Evolutionary conservation across 179 eudicot genomes (phyloP), one percentile per base, ranked within the genome.

Genomic region (Spinacia oleracea): DNA sequence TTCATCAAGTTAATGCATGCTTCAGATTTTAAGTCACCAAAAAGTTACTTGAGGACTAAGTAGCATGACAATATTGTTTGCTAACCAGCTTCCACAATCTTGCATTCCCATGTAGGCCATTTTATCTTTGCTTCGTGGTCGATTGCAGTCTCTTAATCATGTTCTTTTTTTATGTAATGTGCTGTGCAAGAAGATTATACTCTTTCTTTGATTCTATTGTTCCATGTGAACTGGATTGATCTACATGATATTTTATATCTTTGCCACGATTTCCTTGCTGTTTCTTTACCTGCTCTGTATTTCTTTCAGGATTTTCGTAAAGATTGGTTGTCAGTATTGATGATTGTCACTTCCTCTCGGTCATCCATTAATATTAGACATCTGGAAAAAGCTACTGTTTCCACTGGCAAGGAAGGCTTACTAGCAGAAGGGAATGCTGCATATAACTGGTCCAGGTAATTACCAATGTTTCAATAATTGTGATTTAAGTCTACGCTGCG

Each of bases 331-430:
- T 87, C 94, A 34, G 76, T 96, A 60, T 89, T 93, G 86, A 96
- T 96, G 98, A 87, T 89, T 83, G 99, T 91, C 76, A 96, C 99
- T 55, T 96, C 99, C 72, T 93, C 99, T 59, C 94, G 99, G 78
- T 96, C 99, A 78, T 90, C 96, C 72, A 96, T 96, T 63, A 96
- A 90, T 83, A 93, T 96, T 73, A 88, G 99, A 84, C 99, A 96
- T 91, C 89, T 96, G 81, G 99, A 96, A 77, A 96, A 96, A 82
- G 99, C 99, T 85, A 96, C 99, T 58, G 99, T 93, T 48, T 91
- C 99, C 69, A 96, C 99, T 48, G 99, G 99, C 80, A 96, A 96
- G 88, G 99, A 96, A 85, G 99, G 99, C 35, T 83, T 96, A 79
- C 56, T 96, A 77, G 96, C 93, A 35, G 99, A 96, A 88, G 99